Conservation (phyloP, 163 green algal species). For the Smithsoniella earleae region DNA sequence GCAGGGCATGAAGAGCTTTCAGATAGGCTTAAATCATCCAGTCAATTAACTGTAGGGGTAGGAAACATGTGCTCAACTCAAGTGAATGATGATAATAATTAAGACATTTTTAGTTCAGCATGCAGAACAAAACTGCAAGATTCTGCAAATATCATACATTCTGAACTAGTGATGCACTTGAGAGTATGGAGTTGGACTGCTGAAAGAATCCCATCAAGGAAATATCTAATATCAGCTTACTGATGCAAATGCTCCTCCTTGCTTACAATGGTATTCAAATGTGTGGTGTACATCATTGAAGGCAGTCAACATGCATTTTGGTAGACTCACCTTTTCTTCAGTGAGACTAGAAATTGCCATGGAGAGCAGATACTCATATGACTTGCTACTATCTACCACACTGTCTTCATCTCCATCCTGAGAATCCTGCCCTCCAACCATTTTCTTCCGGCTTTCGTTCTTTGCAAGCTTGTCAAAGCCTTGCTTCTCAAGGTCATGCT, state of each 20-base stretch:
- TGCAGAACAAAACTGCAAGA: neutral
- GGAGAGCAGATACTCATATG: slow-evolving; percentile 94
- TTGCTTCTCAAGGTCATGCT: slow-evolving; percentile 68
- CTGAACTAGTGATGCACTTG: neutral
- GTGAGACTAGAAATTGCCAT: slow-evolving; percentile 93
- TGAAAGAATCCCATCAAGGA: no score
- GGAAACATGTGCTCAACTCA: no score
- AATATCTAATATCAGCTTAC: no score
- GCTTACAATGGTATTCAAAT: neutral
- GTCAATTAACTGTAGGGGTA: no score
- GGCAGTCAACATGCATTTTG: neutral
- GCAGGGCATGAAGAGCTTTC: no score
- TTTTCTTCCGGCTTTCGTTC: slow-evolving; percentile 26
- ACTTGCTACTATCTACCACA: slow-evolving; percentile 9
- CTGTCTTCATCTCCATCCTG: slow-evolving; percentile 30
- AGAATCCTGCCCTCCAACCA: neutral
- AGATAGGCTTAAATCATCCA: no score
- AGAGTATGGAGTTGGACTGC: neutral
- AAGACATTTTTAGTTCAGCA: neutral
- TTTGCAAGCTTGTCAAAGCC: slow-evolving; percentile 61
- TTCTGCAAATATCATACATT: neutral
- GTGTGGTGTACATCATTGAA: no score
- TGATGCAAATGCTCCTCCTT: no score
- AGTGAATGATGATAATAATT: neutral
- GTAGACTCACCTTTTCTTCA: slow-evolving; percentile 71